These are phyloP conservation scores for Pichia sp. DNA, from an alignment of 1,139 yeast species.

Conservation along the genomic window DNA sequence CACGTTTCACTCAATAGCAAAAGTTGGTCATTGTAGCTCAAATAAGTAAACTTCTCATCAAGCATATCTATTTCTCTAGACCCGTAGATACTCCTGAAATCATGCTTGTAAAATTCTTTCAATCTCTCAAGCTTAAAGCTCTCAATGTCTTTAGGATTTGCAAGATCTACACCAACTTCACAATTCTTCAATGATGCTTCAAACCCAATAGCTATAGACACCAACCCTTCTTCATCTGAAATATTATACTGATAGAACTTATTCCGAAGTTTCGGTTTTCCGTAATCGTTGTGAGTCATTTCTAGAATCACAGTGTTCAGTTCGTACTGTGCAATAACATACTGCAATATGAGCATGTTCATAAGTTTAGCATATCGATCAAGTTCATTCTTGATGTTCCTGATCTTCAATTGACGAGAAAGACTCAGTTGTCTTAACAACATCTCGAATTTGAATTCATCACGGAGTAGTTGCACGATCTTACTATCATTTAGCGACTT, in stretches of 20 bases:
- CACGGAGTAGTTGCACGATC: slow-evolving; percentile 11
- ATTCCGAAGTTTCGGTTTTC: slow-evolving; percentile 34
- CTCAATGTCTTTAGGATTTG: slow-evolving; percentile 42
- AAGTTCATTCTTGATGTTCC: slow-evolving; percentile 16
- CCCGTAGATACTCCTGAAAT: slow-evolving; percentile 46
- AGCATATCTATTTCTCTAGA: slow-evolving; percentile 33
- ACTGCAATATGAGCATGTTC: slow-evolving; percentile 20
- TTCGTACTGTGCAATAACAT: slow-evolving; percentile 20
- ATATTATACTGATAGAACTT: slow-evolving; percentile 37
- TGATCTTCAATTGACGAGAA: slow-evolving; percentile 16
- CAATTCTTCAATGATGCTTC: slow-evolving; percentile 18
- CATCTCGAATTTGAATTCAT: slow-evolving; percentile 24
- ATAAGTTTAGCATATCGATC: slow-evolving; percentile 18
- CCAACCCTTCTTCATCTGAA: slow-evolving; percentile 50
- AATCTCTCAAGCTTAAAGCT: slow-evolving; percentile 25
- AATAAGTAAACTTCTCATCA: slow-evolving; percentile 3
- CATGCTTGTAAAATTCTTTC: slow-evolving; percentile 29
- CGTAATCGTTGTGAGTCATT: slow-evolving; percentile 24
- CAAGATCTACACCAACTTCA: slow-evolving; percentile 54
- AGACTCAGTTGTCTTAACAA: slow-evolving; percentile 20
- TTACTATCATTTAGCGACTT: not conserved
- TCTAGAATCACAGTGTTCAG: not conserved
- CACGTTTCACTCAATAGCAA: slow-evolving; percentile 44
- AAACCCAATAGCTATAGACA: slow-evolving; percentile 37
- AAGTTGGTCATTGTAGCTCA: slow-evolving; percentile 12